Base-by-base conservation (phyloP, 2,329 filamentous ascomycete species). In the Lecanicillium sp. region DNA sequence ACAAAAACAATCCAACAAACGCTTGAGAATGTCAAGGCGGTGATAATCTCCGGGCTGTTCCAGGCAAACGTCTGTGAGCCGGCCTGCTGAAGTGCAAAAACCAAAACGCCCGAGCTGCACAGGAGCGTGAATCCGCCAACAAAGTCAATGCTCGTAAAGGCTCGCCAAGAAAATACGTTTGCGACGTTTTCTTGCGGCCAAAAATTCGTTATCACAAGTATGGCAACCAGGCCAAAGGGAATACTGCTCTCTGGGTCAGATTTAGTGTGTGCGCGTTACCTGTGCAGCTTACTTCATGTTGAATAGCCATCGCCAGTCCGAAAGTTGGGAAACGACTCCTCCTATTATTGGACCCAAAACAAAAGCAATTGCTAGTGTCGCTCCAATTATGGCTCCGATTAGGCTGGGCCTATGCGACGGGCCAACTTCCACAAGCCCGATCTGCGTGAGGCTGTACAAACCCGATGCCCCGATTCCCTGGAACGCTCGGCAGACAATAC, bases 401-500 rank as follows among this genome's bases (percentile, higher is more conserved):
- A 76, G 50, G 37, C 69, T 68, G 3, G 73, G 72, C 7, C 64
- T 66, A 45, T 72, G 59, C 3, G 62, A 62, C 11, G 72, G 74
- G 0, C 73, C 71, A 36, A 78, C 62, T 44, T 78, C 74, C 19
- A 76, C 63, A 2, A 79, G 61, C 11, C 68, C 66, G 37, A 77
- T 71, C 41, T 79, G 72, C 1, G 72, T 70, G 30, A 80, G 55
- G 45, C 73, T 77, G 53, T 79, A 81, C 17, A 80, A 57, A 0
- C 76, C 76, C 8, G 77, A 75, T 2, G 73, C 77, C 1, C 77
- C 76, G 31, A 79, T 65, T 4, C 75, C 75, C 41, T 79, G 75
- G 12, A 79, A 68, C 1, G 72, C 71, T 15, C 75, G 70, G 41
- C 66, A 79, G 12, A 74, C 49, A 34, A 80, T 78, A 2, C 75